Evolutionary conservation across 2,329 filamentous ascomycete species (phyloP), one percentile per base, ranked within the genome.

Genomic region (Fusarium sp.): DNA sequence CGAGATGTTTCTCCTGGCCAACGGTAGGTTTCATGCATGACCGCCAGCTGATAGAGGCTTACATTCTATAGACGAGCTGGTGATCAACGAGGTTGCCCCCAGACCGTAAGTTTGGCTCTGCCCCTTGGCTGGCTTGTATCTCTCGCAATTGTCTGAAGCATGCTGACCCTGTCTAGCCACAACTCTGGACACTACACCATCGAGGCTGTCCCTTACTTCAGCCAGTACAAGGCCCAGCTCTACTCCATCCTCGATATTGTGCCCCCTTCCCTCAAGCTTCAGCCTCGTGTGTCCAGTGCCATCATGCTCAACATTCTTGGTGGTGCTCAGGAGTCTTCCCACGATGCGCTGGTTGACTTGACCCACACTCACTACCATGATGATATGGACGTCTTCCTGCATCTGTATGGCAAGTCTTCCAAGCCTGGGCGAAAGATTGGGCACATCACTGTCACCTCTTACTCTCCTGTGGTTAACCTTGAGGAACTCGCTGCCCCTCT

Each of bases 121-220:
- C 14, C 16, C 27, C 8, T 18, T n/a, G 7, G 4, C 45, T 20
- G 4, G 13, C 39, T 35, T 8, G 13, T 16, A 45, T 5, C 20
- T 5, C 13, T 45, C 16, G 37, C 16, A 45, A 45, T 25, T 45
- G 43, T 16, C 6, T 34, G 37, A 37, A 43, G 90, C 91, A 60
- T 71, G 58, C 71, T 66, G 34, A 64, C 64, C 5, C 20, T 58
- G 3, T 41, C 18, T 41, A 63, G 60, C 37, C 95, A 98, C 84
- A 98, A 98, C 85, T 97, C 94, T 0, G 97, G 97, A 1, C 97
- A 98, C 84, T 96, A 95, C 84, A 97, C 94, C 4, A 98, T 98
- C 74, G 96, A 99, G 85, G 94, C 94, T 5, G 94, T 97, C 58
- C 92, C 92, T 0, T 90, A 96, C 70, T 88, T 92, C 85, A 98